Conservation (phyloP, 129 eudicot genomes). For the Tagetes patula region DNA sequence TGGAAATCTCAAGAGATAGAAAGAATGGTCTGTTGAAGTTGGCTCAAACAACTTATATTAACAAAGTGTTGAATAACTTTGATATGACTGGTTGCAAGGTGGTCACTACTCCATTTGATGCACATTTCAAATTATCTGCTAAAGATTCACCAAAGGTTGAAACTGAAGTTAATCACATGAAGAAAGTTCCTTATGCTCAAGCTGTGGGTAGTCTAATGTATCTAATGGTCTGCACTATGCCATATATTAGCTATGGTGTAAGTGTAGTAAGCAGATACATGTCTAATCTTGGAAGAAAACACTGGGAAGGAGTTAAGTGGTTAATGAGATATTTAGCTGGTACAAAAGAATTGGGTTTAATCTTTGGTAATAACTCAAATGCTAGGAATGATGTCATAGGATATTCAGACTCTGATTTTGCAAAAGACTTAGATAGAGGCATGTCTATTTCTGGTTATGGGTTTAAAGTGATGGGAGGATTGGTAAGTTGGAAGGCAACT, state of each 20-base stretch:
- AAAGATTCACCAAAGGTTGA: background rate
- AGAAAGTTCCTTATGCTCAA: background rate
- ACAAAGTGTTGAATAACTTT: background rate
- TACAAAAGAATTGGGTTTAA: background rate
- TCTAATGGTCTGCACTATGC: background rate
- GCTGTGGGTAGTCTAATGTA: background rate
- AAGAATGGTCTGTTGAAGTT: no score
- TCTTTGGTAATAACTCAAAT: background rate
- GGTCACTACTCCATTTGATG: no score
- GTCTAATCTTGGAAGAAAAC: background rate
- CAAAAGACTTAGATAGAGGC: no score
- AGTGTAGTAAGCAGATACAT: background rate
- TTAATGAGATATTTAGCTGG: background rate
- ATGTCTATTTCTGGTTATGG: no score
- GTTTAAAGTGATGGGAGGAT: no score
- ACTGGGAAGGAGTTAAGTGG: background rate
- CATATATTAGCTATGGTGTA: background rate
- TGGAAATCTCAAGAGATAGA: background rate
- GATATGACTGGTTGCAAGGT: background rate
- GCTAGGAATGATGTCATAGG: no score
- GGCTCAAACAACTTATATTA: background rate
- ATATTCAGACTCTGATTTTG: no score
- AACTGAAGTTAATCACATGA: background rate
- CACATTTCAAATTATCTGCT: background rate
- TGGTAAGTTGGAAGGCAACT: no score